Conservation (phyloP, 129 eudicot species). For the Rutidosis leptorrhynchoides region DNA sequence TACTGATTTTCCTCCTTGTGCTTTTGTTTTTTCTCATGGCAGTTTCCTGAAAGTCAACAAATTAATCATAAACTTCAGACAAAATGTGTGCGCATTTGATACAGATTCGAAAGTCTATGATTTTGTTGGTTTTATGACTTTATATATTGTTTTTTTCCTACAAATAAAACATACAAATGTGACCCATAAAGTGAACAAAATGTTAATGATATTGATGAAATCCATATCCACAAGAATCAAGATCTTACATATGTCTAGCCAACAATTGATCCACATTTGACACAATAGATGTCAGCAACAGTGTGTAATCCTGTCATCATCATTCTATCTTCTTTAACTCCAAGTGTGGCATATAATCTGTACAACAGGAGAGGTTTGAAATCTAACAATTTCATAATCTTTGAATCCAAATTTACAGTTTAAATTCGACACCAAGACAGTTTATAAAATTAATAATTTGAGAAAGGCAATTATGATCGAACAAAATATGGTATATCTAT, state of each 20-base stretch:
- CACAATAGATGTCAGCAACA: conserved; percentile 95
- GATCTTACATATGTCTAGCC: conserved; percentile 96
- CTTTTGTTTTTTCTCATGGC: conserved; percentile 87
- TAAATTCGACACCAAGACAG: not conserved
- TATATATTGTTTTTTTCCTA: not conserved
- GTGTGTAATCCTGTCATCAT: conserved; percentile 97
- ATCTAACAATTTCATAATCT: not conserved
- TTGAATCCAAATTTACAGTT: conserved; percentile 12
- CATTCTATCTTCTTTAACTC: conserved; percentile 78
- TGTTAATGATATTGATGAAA: not conserved
- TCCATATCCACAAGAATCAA: not conserved
- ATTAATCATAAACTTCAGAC: conserved; percentile 1
- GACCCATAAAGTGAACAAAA: not conserved
- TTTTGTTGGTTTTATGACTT: not conserved
- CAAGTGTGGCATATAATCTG: conserved; percentile 78
- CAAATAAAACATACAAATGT: conserved; percentile 8
- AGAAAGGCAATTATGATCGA: too few species aligned
- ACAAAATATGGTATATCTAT: too few species aligned
- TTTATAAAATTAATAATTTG: not conserved
- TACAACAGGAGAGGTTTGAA: conserved; percentile 10
- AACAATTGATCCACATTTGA: conserved; percentile 81
- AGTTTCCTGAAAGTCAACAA: conserved; percentile 53
- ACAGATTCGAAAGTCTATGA: not conserved
- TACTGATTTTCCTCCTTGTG: conserved; percentile 95
- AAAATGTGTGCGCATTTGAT: not conserved